A percentile compares a stretch with the other conserved stretches of the same genome.
Conservation (phyloP, 805 yeast species). For the Hanseniaspora taiwanica region DNA sequence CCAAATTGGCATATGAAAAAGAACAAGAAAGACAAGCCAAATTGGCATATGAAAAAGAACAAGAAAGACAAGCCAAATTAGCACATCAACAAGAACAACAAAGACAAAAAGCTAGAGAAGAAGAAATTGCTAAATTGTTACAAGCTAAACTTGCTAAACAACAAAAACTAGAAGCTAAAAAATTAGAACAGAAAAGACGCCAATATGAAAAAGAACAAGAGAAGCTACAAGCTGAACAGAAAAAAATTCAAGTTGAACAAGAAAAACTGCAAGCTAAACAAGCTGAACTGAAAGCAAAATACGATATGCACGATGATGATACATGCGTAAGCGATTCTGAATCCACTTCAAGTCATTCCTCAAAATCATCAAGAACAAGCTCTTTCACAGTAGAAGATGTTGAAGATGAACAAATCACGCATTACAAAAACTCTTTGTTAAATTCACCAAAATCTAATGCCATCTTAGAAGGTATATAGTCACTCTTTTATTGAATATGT, state of each 20-base stretch:
- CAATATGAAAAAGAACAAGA: background rate
- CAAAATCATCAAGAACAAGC: constrained; percentile 2
- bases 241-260: constrained; percentile 4
- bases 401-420: constrained; percentile 20
- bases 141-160: background rate
- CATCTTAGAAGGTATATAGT: constrained; percentile 18
- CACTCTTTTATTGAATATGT: no score
- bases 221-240: constrained; percentile 1
- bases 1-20: background rate
- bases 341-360: background rate
- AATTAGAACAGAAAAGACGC: background rate
- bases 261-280: constrained; percentile 5
- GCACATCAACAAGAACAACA: background rate
- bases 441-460: constrained; percentile 16
- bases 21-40: background rate
- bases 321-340: constrained; percentile 3
- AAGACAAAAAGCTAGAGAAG: background rate
- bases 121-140: background rate
- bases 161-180: constrained; percentile 1
- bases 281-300: constrained; percentile 2
- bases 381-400: constrained; percentile 21
- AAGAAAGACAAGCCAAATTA: background rate
- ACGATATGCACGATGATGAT: no score
- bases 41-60: background rate
- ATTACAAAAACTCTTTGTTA: constrained; percentile 15